phyloP scores from a whole-genome alignment of 176 grass and related monocot species.

The Carex myosuroides region DNA sequence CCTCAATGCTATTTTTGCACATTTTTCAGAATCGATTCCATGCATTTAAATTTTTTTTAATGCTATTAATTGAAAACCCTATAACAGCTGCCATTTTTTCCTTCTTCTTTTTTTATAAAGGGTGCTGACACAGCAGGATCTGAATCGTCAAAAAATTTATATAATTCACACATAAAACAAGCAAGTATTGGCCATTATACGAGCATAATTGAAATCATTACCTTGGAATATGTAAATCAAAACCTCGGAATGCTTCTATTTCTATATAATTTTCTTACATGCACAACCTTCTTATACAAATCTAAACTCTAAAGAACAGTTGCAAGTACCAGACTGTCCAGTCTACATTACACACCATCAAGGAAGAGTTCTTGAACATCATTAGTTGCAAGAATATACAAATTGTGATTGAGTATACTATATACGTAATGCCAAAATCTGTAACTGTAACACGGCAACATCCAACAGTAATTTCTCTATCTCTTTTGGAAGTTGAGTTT shows the following conservation, averaged over 20 bases:
- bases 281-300: not conserved
- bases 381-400: not conserved
- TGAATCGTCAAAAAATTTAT: no score
- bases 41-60: no score
- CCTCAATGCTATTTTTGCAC: no score
- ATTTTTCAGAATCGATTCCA: no score
- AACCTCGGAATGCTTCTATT: not conserved
- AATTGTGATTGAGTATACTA: not conserved
- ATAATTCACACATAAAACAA: not conserved
- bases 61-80: no score
- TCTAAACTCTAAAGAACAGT: not conserved
- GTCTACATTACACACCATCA: not conserved
- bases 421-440: not conserved
- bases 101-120: no score
- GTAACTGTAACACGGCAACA: not conserved
- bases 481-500: conserved; percentile 87
- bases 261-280: not conserved
- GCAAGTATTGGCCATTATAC: not conserved
- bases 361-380: not conserved
- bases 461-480: conserved; percentile 20
- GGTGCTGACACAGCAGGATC: no score
- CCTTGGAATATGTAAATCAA: not conserved
- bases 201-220: not conserved
- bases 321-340: not conserved
- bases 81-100: no score